These are phyloP conservation scores for Trypanosoma congolense DNA, from an alignment of 208 protist genomes.

Conservation along the genomic window DNA sequence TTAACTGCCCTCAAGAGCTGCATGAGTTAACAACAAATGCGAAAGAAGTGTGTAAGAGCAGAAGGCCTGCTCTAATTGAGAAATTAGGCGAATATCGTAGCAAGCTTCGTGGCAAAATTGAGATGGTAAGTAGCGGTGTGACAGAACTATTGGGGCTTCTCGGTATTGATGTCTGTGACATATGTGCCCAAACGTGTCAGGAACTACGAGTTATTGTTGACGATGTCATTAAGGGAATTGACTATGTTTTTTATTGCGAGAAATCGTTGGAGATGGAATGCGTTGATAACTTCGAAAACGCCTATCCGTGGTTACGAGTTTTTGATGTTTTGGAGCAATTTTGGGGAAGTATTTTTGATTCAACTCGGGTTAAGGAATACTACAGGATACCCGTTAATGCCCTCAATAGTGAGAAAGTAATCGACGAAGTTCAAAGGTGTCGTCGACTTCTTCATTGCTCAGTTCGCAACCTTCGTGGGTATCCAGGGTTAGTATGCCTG, in stretches of 20 bases:
- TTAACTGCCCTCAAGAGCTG: conserved; percentile 49
- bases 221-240: conserved; percentile 35
- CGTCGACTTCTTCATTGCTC: conserved; percentile 68
- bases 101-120: conserved; percentile 42
- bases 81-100: conserved; percentile 46
- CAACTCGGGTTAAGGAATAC: conserved; percentile 57
- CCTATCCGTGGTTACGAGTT: conserved; percentile 44
- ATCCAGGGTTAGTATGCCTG: conserved; percentile 59
- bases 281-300: conserved; percentile 59
- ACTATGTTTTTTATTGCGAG: conserved; percentile 61
- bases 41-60: conserved; percentile 27
- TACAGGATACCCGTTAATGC: conserved; percentile 61
- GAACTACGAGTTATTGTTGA: conserved; percentile 70
- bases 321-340: conserved; percentile 86
- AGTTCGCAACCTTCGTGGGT: conserved; percentile 62
- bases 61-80: conserved; percentile 44
- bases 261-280: conserved; percentile 30
- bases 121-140: conserved; percentile 64
- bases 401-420: conserved; percentile 49
- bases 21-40: conserved; percentile 25
- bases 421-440: conserved; percentile 76
- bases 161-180: conserved; percentile 79
- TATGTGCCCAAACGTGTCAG: conserved; percentile 79
- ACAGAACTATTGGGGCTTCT: conserved; percentile 82
- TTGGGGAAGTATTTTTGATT: conserved; percentile 61